A percentile compares a stretch with the other conserved stretches of the same genome.
Evolutionary conservation across 2,329 filamentous ascomycete species (phyloP).

Genomic region (Penicillium sp.): DNA sequence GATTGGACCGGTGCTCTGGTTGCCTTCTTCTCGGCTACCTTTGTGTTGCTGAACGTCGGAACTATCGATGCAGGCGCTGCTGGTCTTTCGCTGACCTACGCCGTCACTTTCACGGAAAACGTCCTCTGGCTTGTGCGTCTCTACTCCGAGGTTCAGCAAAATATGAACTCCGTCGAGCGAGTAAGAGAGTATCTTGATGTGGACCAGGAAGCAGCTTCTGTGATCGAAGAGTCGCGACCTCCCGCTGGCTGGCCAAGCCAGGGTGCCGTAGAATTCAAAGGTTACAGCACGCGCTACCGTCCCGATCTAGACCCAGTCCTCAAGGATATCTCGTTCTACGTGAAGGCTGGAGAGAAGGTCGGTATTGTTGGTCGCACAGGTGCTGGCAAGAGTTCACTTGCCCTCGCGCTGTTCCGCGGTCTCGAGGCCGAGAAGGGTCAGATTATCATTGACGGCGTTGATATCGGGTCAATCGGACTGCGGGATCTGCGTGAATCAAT

Average conservation of each 20-base stretch:
- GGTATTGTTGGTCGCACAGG: slow-evolving; percentile 95
- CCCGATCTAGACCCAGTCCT: slow-evolving; percentile 84
- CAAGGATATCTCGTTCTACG: slow-evolving; percentile 79
- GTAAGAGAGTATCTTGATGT: slow-evolving; percentile 97
- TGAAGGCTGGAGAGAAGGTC: slow-evolving; percentile 83
- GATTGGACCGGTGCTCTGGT: slow-evolving; percentile 89
- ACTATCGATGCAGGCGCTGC: slow-evolving; percentile 86
- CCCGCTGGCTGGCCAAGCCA: slow-evolving; percentile 78
- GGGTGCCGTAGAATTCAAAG: slow-evolving; percentile 81
- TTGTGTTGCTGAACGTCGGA: slow-evolving; percentile 80
- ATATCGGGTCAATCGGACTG: slow-evolving; percentile 86
- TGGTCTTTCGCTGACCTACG: slow-evolving; percentile 91
- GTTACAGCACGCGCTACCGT: slow-evolving; percentile 87
- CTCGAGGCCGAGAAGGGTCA: slow-evolving; percentile 87
- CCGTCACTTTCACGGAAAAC: slow-evolving; percentile 95
- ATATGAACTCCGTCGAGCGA: slow-evolving; percentile 98
- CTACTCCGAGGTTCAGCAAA: slow-evolving; percentile 94
- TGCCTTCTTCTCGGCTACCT: slow-evolving; percentile 87
- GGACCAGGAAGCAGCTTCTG: slow-evolving; percentile 80
- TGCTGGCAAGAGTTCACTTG: slow-evolving; percentile 93
- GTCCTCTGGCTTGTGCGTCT: slow-evolving; percentile 93
- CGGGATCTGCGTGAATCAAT: slow-evolving; percentile 89
- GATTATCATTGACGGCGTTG: slow-evolving; percentile 87
- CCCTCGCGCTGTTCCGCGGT: slow-evolving; percentile 87
- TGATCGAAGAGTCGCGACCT: slow-evolving; percentile 77